Conservation (phyloP, 192 early-diverging fungal species). For the Cladochytrium replicatum region DNA sequence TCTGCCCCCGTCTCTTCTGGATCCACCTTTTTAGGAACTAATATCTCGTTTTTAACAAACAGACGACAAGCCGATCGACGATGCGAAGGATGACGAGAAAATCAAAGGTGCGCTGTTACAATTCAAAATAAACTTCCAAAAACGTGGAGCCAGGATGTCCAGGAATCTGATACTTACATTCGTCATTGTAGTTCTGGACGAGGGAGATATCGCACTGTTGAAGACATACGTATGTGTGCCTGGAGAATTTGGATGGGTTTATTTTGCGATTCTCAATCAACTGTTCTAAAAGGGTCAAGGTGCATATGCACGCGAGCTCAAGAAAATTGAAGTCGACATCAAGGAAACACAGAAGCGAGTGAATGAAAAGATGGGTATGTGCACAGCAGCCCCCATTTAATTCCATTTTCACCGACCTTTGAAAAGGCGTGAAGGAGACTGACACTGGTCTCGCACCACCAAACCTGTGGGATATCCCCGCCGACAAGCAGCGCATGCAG, state of each 20-base stretch:
- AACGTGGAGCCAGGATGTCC: neutral
- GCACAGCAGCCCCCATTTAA: neutral
- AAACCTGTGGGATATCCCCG: conserved; percentile 97
- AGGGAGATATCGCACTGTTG: conserved; percentile 81
- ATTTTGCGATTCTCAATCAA: neutral
- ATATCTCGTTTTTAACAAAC: neutral
- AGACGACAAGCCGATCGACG: conserved; percentile 75
- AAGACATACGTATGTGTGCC: conserved; percentile 75
- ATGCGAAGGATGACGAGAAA: conserved; percentile 76
- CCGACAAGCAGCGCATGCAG: conserved; percentile 94
- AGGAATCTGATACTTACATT: conserved; percentile 1
- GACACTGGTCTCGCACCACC: conserved; percentile 97
- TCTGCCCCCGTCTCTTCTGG: neutral
- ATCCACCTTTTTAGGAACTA: neutral
- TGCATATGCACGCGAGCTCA: conserved; percentile 92
- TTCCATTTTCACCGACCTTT: neutral
- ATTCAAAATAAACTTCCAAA: neutral
- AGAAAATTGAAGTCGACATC: conserved; percentile 86
- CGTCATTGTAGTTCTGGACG: conserved; percentile 62
- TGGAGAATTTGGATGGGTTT: neutral
- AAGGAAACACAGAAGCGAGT: conserved; percentile 97
- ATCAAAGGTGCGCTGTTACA: conserved; percentile 43
- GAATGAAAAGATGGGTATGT: conserved; percentile 91
- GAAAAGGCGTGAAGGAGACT: conserved; percentile 84
- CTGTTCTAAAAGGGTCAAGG: conserved; percentile 72